Evolutionary conservation across 495 filamentous ascomycete genomes (phyloP).

Genomic region (Penicillium egyptiacum): DNA sequence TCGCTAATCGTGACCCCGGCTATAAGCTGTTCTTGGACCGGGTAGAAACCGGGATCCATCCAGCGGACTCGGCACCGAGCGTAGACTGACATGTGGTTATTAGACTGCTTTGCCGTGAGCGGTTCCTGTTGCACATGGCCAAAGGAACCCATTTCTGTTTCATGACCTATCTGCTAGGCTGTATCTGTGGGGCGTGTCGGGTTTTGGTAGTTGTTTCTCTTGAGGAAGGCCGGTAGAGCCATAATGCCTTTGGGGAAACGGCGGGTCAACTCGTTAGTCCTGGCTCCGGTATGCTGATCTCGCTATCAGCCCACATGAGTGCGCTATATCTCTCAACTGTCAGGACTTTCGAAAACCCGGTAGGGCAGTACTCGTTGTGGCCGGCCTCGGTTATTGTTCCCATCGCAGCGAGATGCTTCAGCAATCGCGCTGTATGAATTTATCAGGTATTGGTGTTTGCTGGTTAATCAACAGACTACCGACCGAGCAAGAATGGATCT

Average conservation of each 20-base stretch:
- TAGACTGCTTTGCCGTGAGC: constrained; percentile 30
- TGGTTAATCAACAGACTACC: background rate
- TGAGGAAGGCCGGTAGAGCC: constrained; percentile 16
- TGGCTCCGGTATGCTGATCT: background rate
- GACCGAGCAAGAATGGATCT: constrained; percentile 26
- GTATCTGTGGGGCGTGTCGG: constrained; percentile 18
- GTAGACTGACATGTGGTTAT: constrained; percentile 43
- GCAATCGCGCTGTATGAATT: constrained; percentile 24
- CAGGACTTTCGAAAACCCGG: constrained; percentile 38
- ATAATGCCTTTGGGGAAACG: constrained; percentile 22
- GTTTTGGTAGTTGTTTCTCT: constrained; percentile 12
- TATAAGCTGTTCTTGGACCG: constrained; percentile 36
- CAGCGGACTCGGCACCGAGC: constrained; percentile 35
- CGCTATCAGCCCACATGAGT: constrained; percentile 15
- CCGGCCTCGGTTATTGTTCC: constrained; percentile 41
- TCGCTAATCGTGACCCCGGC: constrained; percentile 13
- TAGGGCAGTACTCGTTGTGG: constrained; percentile 38
- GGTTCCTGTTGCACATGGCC: constrained; percentile 5
- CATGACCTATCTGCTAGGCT: constrained; percentile 10
- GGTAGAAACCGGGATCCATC: constrained; percentile 43
- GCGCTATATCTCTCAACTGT: constrained; percentile 33
- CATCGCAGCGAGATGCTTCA: constrained; percentile 50
- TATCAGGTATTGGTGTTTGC: background rate
- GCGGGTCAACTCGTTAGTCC: constrained; percentile 8
- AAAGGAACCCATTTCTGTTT: constrained; percentile 11